Percentiles rank a stretch among this genome's conserved stretches.
Conservation (phyloP, 1,284 basidiomycete species). For the Fomitopsis palustris region DNA sequence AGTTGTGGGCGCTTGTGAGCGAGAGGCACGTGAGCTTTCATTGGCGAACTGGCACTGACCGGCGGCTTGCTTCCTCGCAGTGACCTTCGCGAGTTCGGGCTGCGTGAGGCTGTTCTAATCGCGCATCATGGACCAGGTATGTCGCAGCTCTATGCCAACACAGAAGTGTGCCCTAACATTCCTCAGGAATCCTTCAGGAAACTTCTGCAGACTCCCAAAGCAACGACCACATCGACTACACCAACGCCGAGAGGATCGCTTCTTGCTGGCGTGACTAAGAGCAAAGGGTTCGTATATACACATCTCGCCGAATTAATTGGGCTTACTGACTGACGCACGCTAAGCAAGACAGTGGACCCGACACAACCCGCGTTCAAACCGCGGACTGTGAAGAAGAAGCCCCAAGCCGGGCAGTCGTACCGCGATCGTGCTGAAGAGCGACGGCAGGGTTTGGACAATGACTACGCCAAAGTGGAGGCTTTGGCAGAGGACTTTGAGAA, state of each 20-base stretch:
- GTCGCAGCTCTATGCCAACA: background rate
- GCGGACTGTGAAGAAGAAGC: constrained; percentile 63
- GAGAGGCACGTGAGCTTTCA: too few relatives aligned
- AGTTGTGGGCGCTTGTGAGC: too few relatives aligned
- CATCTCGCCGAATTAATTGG: too few relatives aligned
- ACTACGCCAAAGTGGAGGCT: constrained; percentile 72
- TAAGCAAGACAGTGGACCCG: constrained; percentile 24
- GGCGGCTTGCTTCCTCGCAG: too few relatives aligned
- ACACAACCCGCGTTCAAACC: constrained; percentile 62
- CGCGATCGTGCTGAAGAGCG: constrained; percentile 72
- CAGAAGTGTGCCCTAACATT: background rate
- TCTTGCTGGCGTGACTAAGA: background rate
- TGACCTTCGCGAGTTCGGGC: too few relatives aligned
- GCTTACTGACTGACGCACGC: background rate
- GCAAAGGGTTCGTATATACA: background rate
- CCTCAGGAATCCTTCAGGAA: background rate
- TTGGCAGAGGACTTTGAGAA: constrained; percentile 79
- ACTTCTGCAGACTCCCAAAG: background rate
- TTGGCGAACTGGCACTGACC: too few relatives aligned
- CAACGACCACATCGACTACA: background rate
- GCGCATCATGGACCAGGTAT: constrained; percentile 17
- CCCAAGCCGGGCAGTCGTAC: constrained; percentile 45
- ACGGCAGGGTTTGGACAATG: constrained; percentile 55
- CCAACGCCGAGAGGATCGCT: background rate
- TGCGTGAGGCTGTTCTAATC: background rate